Base-by-base conservation (phyloP, 177 flowering plant species). In the Vitis hybrid region DNA sequence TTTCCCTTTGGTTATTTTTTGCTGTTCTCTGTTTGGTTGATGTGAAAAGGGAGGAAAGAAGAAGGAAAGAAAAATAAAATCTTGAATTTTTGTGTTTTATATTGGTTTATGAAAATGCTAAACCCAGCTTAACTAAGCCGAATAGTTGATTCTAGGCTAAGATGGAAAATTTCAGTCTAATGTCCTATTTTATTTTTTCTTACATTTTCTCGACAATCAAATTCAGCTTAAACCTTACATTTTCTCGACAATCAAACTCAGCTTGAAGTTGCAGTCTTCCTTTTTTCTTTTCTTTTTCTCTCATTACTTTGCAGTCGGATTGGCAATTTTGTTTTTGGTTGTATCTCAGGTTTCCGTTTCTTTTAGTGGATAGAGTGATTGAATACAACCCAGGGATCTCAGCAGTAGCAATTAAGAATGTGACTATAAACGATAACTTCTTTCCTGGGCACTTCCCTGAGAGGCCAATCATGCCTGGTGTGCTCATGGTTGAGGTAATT, bases 401-500 rank as follows among this genome's bases (percentile, higher is more conserved):
- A 1, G 98, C 90, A 10, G 97, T 91, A 61, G 99, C 83, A 10
- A 95, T 95, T 59, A 95, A 95, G 87, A 93, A 95, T 78, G 98
- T 95, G 21, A 91, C 99, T 0, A 95, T 95, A 17, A 95, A 93
- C 75, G 97, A 93, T 67, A 88, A 90, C 77, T 91, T 95, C 78
- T 95, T 93, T 65, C 96, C 97, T 61, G 96, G 98, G 19, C 99
- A 95, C 76, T 95, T 95, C 70, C 99, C 99, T 4, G 97, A 91
- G 82, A 90, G 98, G 79, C 99, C 99, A 15, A 95, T 95, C 50
- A 93, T 93, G 98, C 98, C 99, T 72, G 99, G 99, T 58, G 98
- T 95, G 75, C 97, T 95, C 68, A 93, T 95, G 97, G 83, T 93
- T 75, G 97, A 94, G 99, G 99, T 92, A 84, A 60, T 51, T 57